These are phyloP conservation scores for Exophiala sideris DNA, from an alignment of 2,329 filamentous ascomycete genomes.

Conservation along the genomic window DNA sequence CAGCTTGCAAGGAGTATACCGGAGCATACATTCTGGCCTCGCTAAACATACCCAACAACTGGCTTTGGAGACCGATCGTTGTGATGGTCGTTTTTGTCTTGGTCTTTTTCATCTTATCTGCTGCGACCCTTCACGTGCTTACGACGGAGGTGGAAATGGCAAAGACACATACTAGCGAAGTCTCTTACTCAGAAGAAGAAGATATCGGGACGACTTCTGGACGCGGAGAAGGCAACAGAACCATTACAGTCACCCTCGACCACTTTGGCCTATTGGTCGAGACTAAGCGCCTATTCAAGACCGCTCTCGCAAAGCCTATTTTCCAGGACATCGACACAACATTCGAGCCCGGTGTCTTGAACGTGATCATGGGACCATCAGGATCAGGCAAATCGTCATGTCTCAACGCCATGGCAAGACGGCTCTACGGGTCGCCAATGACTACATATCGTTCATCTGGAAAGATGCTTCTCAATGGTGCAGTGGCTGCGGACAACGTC, in stretches of 20 bases:
- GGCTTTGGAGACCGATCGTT: slow-evolving; percentile 65
- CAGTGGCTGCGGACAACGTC: slow-evolving; percentile 62
- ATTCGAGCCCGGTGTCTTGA: slow-evolving; percentile 66
- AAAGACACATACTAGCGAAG: slow-evolving; percentile 52
- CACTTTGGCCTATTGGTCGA: slow-evolving; percentile 54
- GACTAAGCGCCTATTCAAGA: slow-evolving; percentile 4
- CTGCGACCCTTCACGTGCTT: slow-evolving; percentile 60
- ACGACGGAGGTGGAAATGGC: slow-evolving; percentile 68
- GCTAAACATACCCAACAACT: slow-evolving; percentile 62
- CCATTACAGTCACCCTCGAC: slow-evolving; percentile 62
- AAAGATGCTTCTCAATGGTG: slow-evolving; percentile 66
- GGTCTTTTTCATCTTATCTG: slow-evolving; percentile 61
- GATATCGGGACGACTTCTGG: slow-evolving; percentile 62
- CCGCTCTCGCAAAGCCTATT: slow-evolving; percentile 42
- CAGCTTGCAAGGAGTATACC: slow-evolving; percentile 65
- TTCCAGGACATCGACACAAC: slow-evolving; percentile 64
- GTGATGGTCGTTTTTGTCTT: slow-evolving; percentile 60
- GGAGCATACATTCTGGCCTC: slow-evolving; percentile 67
- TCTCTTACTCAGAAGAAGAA: slow-evolving; percentile 53
- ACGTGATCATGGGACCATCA: slow-evolving; percentile 77
- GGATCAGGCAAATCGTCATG: slow-evolving; percentile 74
- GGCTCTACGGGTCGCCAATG: slow-evolving; percentile 59
- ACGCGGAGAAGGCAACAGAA: slow-evolving; percentile 50
- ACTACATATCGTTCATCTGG: slow-evolving; percentile 63
- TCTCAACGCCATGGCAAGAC: slow-evolving; percentile 67